Evolutionary conservation across 164 flowering plant species (phyloP).

Genomic region (Liquidambar formosana): DNA sequence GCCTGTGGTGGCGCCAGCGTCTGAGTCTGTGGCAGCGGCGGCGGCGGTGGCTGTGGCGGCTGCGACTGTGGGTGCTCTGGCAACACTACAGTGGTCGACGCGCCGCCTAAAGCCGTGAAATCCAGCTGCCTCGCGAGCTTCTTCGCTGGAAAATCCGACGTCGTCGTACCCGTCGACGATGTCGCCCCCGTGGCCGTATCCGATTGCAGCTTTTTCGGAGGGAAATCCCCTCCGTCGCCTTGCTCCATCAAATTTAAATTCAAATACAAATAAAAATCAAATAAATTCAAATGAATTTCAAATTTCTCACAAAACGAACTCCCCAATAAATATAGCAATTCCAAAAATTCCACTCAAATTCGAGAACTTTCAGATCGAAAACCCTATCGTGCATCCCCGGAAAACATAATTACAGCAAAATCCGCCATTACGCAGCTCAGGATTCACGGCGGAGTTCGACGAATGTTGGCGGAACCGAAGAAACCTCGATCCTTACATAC

Average conservation of each 20-base stretch:
- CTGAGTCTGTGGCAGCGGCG: slow-evolving; percentile 19
- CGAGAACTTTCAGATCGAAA: slow-evolving; percentile 25
- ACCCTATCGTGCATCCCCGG: slow-evolving; percentile 5
- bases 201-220: slow-evolving; percentile 47
- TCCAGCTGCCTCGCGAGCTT: slow-evolving; percentile 93
- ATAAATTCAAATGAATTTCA: not conserved
- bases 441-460: slow-evolving; percentile 9
- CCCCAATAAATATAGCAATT: slow-evolving; percentile 18
- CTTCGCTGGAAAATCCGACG: slow-evolving; percentile 50
- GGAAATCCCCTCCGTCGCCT: slow-evolving; percentile 52
- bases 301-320: slow-evolving; percentile 8
- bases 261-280: slow-evolving; percentile 4
- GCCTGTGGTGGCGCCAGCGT: slow-evolving; percentile 11
- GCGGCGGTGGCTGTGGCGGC: slow-evolving; percentile 15
- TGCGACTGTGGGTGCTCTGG: slow-evolving; percentile 33
- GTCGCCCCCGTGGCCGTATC: slow-evolving; percentile 9
- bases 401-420: slow-evolving; percentile 1
- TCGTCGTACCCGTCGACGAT: slow-evolving; percentile 16
- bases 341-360: slow-evolving; percentile 26
- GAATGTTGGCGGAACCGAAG: slow-evolving; percentile 4
- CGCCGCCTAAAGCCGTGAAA: slow-evolving; percentile 50
- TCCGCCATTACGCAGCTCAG: slow-evolving; percentile 17
- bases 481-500: not conserved
- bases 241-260: slow-evolving; percentile 51
- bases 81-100: slow-evolving; percentile 16